Evolutionary conservation across 768 basidiomycete genomes (phyloP).

Genomic region (Crucibulum laeve): DNA sequence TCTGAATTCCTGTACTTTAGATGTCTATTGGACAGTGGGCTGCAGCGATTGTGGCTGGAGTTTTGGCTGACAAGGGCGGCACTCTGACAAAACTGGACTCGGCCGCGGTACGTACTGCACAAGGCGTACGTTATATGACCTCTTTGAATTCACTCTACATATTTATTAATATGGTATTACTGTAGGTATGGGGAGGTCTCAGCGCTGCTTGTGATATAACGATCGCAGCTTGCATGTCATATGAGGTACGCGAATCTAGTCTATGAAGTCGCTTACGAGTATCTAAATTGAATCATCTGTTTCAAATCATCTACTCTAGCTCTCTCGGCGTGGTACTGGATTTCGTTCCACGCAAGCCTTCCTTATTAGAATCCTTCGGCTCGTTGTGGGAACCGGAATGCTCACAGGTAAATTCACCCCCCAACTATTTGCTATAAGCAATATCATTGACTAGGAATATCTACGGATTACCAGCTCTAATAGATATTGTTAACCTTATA

Average conservation of each 20-base stretch:
- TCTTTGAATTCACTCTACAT: not conserved
- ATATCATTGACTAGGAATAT: not conserved
- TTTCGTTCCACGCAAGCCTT: not conserved
- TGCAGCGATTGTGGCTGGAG: not conserved
- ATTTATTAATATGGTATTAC: not conserved
- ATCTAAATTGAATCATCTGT: not conserved
- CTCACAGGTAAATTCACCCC: not conserved
- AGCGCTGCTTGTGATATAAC: not conserved
- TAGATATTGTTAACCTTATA: constrained; percentile 11
- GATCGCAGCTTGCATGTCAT: not conserved
- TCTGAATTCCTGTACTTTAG: not conserved
- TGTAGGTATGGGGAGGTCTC: not conserved
- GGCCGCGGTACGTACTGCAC: not conserved
- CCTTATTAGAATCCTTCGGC: not conserved
- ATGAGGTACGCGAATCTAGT: not conserved
- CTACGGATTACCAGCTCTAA: too few species aligned
- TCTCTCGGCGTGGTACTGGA: not conserved
- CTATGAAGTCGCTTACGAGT: not conserved
- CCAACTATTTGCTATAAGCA: not conserved
- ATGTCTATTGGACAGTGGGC: not conserved
- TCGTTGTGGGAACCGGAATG: not conserved
- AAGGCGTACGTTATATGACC: not conserved
- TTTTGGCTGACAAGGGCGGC: not conserved
- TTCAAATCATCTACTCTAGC: too few species aligned
- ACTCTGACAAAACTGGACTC: not conserved